Evolutionary conservation across 805 yeast genomes (phyloP), one percentile per base, ranked within the genome.

Genomic region (Candida quercuum): DNA sequence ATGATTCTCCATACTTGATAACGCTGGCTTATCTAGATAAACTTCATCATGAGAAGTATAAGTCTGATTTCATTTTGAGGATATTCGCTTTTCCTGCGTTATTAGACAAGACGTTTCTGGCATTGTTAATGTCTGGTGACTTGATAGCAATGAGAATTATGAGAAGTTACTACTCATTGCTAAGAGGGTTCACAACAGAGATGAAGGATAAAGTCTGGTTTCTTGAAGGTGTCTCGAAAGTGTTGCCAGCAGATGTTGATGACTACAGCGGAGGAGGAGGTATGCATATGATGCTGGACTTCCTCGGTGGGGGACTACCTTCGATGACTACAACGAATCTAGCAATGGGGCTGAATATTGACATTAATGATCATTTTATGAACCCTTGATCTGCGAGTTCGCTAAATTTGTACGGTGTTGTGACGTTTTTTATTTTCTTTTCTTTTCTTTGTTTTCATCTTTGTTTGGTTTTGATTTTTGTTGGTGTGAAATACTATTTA

Each of bases 31-130:
- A 86, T 56, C 70, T 86, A 61, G 93, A 86, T 56, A 86, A 84
- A 60, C 66, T 87, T 32, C 86, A 85, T 59, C 74, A 78, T 53
- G 96, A 88, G 56, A 71, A 88, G 46, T 76, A 81, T 57, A 84
- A 86, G 59, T 76, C 88, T 1, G 96, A 88, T 57, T 89, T 87
- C 54, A 86, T 89, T 20, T 61, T 91, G 24, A 64, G 96, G 33
- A 82, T 89, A 13, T 88, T 91, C 66, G 88, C 96, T 4, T 88
- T 89, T 60, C 96, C 97, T 7, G 98, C 97, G 0, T 61, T 91
- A 35, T 66, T 91, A 48, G 97, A 91, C 56, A 84, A 81, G 56
- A 74, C 77, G 16, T 84, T 91, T 47, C 66, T 89, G 25, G 79
- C 85, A 2, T 59, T 87, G 29, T 68, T 91, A 31, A 84, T 86